Evolutionary conservation across 371 early-diverging fungal species (phyloP).

Genomic region (Capillidium rhysosporum): DNA sequence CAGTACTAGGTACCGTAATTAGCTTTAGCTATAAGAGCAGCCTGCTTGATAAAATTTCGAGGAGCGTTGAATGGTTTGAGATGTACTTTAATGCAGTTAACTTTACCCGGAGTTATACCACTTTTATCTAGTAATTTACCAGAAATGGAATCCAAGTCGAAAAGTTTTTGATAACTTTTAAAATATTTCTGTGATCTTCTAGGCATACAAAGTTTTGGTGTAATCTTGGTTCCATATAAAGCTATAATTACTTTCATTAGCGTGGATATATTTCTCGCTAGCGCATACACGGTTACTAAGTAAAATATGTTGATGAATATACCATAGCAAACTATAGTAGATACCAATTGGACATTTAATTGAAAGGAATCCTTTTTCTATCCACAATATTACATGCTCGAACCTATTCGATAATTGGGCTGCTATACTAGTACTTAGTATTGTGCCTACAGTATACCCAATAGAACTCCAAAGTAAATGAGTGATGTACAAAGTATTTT

Average conservation of each 20-base stretch:
- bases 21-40: constrained; percentile 2
- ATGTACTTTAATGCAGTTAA: constrained; percentile 6
- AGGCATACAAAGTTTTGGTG: constrained; percentile 14
- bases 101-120: neutral
- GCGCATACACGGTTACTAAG: constrained; percentile 29
- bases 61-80: constrained; percentile 6
- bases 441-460: constrained; percentile 15
- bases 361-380: constrained; percentile 32
- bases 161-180: neutral
- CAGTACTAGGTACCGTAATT: neutral
- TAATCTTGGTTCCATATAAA: constrained; percentile 25
- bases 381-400: constrained; percentile 13
- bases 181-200: neutral
- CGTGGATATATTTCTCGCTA: constrained; percentile 27
- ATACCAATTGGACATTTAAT: constrained; percentile 21
- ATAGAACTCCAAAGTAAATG: constrained; percentile 23
- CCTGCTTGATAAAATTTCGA: neutral
- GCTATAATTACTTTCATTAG: constrained; percentile 20
- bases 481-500: constrained; percentile 14
- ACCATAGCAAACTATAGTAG: constrained; percentile 24
- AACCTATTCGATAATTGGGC: neutral
- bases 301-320: constrained; percentile 21
- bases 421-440: constrained; percentile 6
- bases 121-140: neutral
- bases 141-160: constrained; percentile 1